A percentile compares a stretch with the other conserved stretches of the same genome.
These are phyloP conservation scores for Boeremia lycopersici DNA, from an alignment of 2,329 filamentous ascomycete species.

Conservation along the genomic window DNA sequence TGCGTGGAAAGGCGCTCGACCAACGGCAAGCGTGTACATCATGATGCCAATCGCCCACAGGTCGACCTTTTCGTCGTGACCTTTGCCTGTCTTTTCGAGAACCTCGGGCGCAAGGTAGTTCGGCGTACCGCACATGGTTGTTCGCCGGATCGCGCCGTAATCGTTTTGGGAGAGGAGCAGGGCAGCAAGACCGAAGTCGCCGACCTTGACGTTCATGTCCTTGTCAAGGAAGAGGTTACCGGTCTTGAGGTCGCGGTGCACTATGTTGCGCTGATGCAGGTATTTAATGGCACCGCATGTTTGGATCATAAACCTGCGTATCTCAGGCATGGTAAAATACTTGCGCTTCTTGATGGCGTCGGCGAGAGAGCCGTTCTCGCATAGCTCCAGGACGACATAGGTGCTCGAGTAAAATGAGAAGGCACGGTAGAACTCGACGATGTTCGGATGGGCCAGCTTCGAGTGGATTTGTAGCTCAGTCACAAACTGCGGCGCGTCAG, in stretches of 20 bases:
- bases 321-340: slow-evolving; percentile 89
- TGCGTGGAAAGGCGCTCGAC: slow-evolving; percentile 95
- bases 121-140: slow-evolving; percentile 93
- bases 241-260: slow-evolving; percentile 96
- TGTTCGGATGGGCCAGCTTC: slow-evolving; percentile 94
- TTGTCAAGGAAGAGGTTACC: slow-evolving; percentile 95
- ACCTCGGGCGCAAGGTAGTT: slow-evolving; percentile 99
- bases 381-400: slow-evolving; percentile 92
- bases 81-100: slow-evolving; percentile 88
- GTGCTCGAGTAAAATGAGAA: slow-evolving; percentile 90
- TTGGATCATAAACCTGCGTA: slow-evolving; percentile 91
- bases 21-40: slow-evolving; percentile 96
- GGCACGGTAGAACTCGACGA: slow-evolving; percentile 92
- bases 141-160: slow-evolving; percentile 78
- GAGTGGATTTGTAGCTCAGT: slow-evolving; percentile 96
- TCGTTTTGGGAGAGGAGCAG: slow-evolving; percentile 90
- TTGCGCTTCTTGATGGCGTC: slow-evolving; percentile 95
- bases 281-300: slow-evolving; percentile 98
- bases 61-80: slow-evolving; percentile 97
- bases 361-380: slow-evolving; percentile 94
- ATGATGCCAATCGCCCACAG: slow-evolving; percentile 99
- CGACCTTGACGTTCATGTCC: slow-evolving; percentile 97
- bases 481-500: slow-evolving; percentile 61
- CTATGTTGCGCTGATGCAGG: slow-evolving; percentile 93
- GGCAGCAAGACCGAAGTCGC: slow-evolving; percentile 94